Conservation (phyloP, 345 rosid genomes). For the Mallotus nudiflorus region DNA sequence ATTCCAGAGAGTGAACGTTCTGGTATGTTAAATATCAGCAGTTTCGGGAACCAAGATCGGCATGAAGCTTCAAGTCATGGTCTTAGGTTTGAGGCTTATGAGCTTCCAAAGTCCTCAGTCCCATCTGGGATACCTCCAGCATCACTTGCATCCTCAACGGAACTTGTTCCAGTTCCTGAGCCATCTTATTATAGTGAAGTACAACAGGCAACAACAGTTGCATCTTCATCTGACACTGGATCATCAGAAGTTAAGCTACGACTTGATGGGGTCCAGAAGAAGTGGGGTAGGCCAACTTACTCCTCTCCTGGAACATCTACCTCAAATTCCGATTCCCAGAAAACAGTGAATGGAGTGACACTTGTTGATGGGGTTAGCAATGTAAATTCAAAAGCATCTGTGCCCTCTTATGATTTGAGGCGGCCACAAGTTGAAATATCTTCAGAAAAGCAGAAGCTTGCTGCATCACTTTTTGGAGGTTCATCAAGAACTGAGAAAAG, state of each 20-base stretch:
- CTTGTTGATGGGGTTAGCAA: constrained; percentile 44
- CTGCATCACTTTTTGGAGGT: constrained; percentile 92
- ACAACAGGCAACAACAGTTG: constrained; percentile 42
- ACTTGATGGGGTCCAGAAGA: constrained; percentile 93
- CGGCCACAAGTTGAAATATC: constrained; percentile 63
- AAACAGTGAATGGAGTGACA: constrained; percentile 48
- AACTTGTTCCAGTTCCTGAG: constrained; percentile 76
- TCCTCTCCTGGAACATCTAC: constrained; percentile 52
- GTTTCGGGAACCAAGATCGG: constrained; percentile 58
- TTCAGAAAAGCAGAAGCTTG: constrained; percentile 95
- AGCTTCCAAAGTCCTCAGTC: constrained; percentile 67
- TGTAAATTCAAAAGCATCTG: constrained; percentile 47
- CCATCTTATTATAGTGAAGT: constrained; percentile 55
- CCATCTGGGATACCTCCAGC: constrained; percentile 46
- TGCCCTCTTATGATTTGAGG: constrained; percentile 52
- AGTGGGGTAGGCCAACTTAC: constrained; percentile 85
- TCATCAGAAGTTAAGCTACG: constrained; percentile 70
- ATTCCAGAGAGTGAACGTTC: constrained; percentile 75
- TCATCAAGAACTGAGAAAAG: constrained; percentile 65
- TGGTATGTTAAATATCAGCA: constrained; percentile 47
- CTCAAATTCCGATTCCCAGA: constrained; percentile 45
- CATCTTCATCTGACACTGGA: constrained; percentile 53
- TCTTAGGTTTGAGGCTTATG: constrained; percentile 94
- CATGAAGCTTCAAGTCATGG: constrained; percentile 65
- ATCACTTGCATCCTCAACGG: constrained; percentile 47